Evolutionary conservation across 768 basidiomycete species (phyloP), one percentile per base, ranked within the genome.

Genomic region (Rhizopogon sp.): DNA sequence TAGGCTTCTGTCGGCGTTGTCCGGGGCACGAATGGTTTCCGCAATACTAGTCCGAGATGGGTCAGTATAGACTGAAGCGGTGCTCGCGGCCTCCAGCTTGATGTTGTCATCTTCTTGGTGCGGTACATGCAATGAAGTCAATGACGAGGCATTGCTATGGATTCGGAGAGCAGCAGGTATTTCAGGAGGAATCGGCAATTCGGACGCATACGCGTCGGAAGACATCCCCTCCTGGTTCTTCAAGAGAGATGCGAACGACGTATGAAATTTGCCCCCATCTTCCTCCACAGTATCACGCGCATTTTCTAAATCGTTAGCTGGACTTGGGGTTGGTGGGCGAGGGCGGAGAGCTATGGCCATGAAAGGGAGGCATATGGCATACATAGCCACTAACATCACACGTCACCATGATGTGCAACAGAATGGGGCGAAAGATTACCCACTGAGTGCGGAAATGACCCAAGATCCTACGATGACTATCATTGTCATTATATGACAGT

Each of bases 391-490:
- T 60, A n/a, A 25, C 13, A 17, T 10, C 17, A 42, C 33, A 25
- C 6, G 35, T 56, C 25, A 45, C 37, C 17, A 55, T 43, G 17
- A 42, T 28, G 22, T 42, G 16, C 11, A 33, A 40, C 14, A 20
- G 25, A 14, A 22, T 13, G 49, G 53, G 1, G n/a, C 51, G 39
- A 55, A 43, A 9, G 33, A 50, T 37, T 9, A 68, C 72, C 58
- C 63, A 77, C 76, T 53, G 40, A 76, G 63, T 28, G 63, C 72
- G 20, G 70, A 62, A 31, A 71, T 62, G 3, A 60, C 53, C 67
- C 69, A 74, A 29, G 69, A 66, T 20, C 65, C 70, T 55, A 65
- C 64, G 6, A 71, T 62, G 41, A 69, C 64, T 7, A 58, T 54
- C 22, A 62, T 63, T 14, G 67, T 64, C 31, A 72, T 59, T 29